phyloP scores from a whole-genome alignment of 78 protist genomes.

The Protostelium mycophagum region DNA sequence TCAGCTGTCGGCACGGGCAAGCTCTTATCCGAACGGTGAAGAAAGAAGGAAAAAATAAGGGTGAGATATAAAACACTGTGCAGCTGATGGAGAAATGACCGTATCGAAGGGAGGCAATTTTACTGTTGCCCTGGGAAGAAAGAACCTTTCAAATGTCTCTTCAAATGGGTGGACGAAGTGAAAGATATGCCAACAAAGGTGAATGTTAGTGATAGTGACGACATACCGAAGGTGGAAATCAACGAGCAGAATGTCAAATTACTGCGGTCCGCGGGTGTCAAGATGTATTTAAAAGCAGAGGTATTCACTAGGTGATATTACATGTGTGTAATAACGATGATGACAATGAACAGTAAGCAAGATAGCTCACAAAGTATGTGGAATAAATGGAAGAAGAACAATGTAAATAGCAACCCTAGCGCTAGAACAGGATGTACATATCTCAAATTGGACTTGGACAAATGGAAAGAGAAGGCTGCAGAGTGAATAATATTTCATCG shows the following conservation, averaged over 20 bases:
- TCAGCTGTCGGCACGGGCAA: conserved; percentile 5
- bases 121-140: background rate
- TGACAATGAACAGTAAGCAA: background rate
- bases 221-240: background rate
- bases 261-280: background rate
- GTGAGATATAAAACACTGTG: background rate
- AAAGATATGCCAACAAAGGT: background rate
- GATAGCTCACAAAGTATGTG: background rate
- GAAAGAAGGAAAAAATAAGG: conserved; percentile 16
- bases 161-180: background rate
- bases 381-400: background rate
- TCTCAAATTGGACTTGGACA: conserved; percentile 21
- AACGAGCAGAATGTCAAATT: background rate
- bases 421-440: background rate
- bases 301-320: background rate
- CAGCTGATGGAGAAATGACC: background rate
- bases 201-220: background rate
- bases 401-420: background rate
- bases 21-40: background rate
- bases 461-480: background rate
- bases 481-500: background rate
- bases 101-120: background rate
- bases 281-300: background rate
- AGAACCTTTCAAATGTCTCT: background rate
- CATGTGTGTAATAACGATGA: no score